A percentile compares a stretch with the other conserved stretches of the same genome.
Conservation (phyloP, 2,329 filamentous ascomycete species). For the Talaromyces sp. region DNA sequence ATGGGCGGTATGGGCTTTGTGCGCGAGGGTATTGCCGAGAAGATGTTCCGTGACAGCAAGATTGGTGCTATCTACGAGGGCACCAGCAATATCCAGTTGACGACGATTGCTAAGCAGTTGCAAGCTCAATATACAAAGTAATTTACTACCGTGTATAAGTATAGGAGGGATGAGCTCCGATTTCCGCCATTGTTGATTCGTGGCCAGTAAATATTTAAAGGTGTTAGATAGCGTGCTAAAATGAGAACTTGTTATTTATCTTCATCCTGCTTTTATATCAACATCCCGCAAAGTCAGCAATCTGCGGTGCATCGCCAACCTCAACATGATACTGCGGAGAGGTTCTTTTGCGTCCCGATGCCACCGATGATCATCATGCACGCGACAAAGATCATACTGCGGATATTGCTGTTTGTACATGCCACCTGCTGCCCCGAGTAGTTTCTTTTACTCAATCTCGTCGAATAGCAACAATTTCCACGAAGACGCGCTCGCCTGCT, state of each 20-base stretch:
- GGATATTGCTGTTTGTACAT: slow-evolving; percentile 11
- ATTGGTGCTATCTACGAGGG: slow-evolving; percentile 98
- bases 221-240: background rate
- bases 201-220: background rate
- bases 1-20: slow-evolving; percentile 99
- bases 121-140: slow-evolving; percentile 66
- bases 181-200: background rate
- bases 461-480: slow-evolving; percentile 9
- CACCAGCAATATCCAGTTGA: slow-evolving; percentile 64
- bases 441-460: slow-evolving; percentile 6
- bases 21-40: slow-evolving; percentile 91
- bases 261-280: background rate
- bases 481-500: slow-evolving; percentile 1
- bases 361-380: slow-evolving; percentile 9
- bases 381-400: slow-evolving; percentile 8
- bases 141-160: background rate
- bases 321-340: slow-evolving; percentile 1
- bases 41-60: slow-evolving; percentile 97
- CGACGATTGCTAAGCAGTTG: slow-evolving; percentile 67
- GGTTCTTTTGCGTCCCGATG: background rate
- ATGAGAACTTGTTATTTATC: background rate
- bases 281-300: background rate
- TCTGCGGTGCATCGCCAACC: background rate
- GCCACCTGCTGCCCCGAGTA: slow-evolving; percentile 1
- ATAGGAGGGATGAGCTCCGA: background rate